A percentile compares a stretch with the other conserved stretches of the same genome.
Evolutionary conservation across 2,329 filamentous ascomycete species (phyloP).

Genomic region (Cladosporium sp.): DNA sequence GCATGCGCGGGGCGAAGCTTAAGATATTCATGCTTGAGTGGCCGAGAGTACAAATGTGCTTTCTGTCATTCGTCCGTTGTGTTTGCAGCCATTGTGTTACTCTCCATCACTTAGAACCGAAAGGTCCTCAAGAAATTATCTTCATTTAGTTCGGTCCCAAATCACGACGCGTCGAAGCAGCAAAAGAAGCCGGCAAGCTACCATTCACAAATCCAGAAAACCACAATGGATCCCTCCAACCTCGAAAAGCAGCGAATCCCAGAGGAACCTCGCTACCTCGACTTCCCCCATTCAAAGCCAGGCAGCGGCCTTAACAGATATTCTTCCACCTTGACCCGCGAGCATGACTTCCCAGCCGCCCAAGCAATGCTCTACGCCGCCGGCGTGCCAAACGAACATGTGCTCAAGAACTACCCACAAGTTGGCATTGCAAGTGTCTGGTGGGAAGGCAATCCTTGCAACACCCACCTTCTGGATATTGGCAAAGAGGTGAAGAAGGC

Average conservation of each 20-base stretch:
- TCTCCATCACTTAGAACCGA: background rate
- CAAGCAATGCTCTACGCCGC: constrained; percentile 96
- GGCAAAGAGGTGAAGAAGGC: constrained; percentile 84
- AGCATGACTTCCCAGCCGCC: constrained; percentile 87
- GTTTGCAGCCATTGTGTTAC: background rate
- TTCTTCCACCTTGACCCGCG: constrained; percentile 77
- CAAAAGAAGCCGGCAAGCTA: background rate
- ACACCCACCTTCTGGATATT: constrained; percentile 74
- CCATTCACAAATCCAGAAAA: background rate
- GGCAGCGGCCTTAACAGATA: constrained; percentile 74
- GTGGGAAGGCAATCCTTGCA: constrained; percentile 98
- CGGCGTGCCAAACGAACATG: constrained; percentile 76
- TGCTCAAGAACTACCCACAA: constrained; percentile 88
- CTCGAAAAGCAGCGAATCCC: constrained; percentile 38
- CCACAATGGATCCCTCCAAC: constrained; percentile 40
- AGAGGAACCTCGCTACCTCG: constrained; percentile 54
- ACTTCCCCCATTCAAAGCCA: constrained; percentile 57
- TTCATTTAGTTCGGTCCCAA: background rate
- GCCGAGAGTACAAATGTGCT: constrained; percentile 16
- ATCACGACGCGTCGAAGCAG: background rate
- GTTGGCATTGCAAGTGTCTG: constrained; percentile 89
- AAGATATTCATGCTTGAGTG: constrained; percentile 5
- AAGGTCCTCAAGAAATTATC: background rate
- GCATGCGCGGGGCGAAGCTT: constrained; percentile 15
- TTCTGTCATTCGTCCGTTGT: constrained; percentile 16